phyloP scores from a whole-genome alignment of 495 filamentous ascomycete genomes.

The Pseudevernia furfuracea region DNA sequence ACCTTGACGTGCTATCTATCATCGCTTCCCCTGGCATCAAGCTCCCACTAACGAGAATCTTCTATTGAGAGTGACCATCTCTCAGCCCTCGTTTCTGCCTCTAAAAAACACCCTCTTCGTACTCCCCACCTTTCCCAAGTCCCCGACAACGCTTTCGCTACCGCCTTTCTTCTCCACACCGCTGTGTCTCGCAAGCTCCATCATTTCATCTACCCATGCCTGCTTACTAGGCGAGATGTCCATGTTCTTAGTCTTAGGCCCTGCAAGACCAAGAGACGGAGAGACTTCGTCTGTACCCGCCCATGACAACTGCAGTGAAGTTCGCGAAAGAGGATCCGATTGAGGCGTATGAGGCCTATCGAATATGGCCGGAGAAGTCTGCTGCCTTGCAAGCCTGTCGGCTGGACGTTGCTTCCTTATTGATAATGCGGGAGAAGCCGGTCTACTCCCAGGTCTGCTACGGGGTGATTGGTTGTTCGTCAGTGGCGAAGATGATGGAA shows the following conservation, averaged over 20 bases:
- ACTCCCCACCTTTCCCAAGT: slow-evolving; percentile 24
- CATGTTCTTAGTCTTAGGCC: slow-evolving; percentile 39
- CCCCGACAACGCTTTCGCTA: slow-evolving; percentile 10
- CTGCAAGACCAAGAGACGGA: slow-evolving; percentile 40
- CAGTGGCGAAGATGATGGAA: slow-evolving; percentile 16
- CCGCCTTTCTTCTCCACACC: slow-evolving; percentile 8
- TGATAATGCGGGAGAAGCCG: slow-evolving; percentile 6
- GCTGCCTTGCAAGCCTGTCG: background rate
- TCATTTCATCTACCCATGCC: slow-evolving; percentile 38
- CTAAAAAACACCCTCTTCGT: slow-evolving; percentile 27
- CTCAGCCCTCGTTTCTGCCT: slow-evolving; percentile 5
- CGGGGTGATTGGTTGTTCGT: background rate
- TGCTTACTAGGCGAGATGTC: slow-evolving; percentile 46
- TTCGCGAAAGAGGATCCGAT: slow-evolving; percentile 4
- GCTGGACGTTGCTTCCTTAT: background rate
- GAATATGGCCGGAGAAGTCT: slow-evolving; percentile 5
- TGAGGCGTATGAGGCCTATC: slow-evolving; percentile 5
- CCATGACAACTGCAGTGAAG: slow-evolving; percentile 16
- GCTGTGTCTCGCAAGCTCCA: slow-evolving; percentile 21
- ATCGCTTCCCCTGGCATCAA: background rate
- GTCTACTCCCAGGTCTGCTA: slow-evolving; percentile 14
- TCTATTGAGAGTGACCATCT: background rate
- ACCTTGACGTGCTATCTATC: background rate
- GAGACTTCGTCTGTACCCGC: slow-evolving; percentile 13
- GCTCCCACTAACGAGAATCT: background rate